Base-by-base conservation (phyloP, 306 rosid species). In the Trifolium subterraneum region DNA sequence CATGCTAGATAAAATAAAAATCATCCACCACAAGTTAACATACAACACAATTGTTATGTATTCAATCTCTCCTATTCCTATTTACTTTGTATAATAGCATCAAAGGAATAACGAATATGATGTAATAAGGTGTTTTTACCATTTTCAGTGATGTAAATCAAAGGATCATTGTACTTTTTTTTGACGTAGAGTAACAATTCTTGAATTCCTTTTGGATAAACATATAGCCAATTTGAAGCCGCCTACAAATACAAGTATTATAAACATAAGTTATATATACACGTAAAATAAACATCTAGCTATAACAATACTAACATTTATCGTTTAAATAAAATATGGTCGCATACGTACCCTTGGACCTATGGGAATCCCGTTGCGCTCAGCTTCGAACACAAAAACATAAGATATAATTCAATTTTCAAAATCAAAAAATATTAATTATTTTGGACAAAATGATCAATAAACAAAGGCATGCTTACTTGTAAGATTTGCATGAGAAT, bases 111-210 rank as follows among this genome's bases (percentile, higher is more conserved):
- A 70, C 10, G 7, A 47, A 42, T 12, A 58, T 70, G 14, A 66
- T 27, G 38, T 65, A 5, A 9, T 65, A 5, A 12, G 1, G 4
- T 31, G 14, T 55, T 62, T 27, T 77, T 80, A 88, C 92, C 90
- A 59, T 88, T 88, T 75, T 86, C 93, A 1, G 87, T 90, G 6
- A 90, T 88, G 73, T 88, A 90, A 59, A 84, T 83, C n/a, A 84
- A 55, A 3, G 88, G 90, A 14, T 88, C 72, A 4, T 83, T 41
- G 29, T 88, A 90, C 58, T 58, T 83, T 6, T 9, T 42, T 67
- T 79, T 88, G 10, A 65, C 48, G 55, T 88, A 81, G 48, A 76
- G 48, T 72, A 88, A 54, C 3, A 82, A 10, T 0, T 85, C 84
- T 10, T 1, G 55, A 69, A 90, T 42, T 66, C 93, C 91, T 75